phyloP scores from a whole-genome alignment of 192 early-diverging fungal species.

The Endogone sp. region DNA sequence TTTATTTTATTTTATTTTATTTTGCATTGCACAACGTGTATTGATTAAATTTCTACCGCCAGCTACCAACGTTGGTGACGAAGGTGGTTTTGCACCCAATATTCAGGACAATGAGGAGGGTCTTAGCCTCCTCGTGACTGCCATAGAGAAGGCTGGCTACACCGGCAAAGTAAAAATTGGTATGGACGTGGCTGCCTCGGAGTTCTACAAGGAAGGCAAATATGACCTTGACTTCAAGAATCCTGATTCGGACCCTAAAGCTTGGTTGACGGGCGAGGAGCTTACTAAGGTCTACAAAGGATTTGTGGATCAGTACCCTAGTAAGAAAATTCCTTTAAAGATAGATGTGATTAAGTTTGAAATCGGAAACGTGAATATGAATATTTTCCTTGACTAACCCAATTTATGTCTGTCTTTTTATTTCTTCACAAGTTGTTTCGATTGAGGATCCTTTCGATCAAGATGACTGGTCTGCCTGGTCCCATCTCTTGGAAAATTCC shows the following conservation, averaged over 20 bases:
- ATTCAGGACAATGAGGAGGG: slow-evolving; percentile 97
- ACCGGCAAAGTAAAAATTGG: slow-evolving; percentile 95
- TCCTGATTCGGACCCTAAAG: slow-evolving; percentile 70
- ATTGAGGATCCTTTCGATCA: slow-evolving; percentile 99
- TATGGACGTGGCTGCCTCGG: slow-evolving; percentile 97
- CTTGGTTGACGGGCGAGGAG: slow-evolving; percentile 70
- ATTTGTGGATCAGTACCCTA: slow-evolving; percentile 81
- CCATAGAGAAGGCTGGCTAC: slow-evolving; percentile 94
- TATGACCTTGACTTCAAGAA: slow-evolving; percentile 99
- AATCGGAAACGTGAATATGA: too few species aligned
- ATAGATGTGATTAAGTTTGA: too few species aligned
- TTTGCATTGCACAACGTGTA: too few species aligned
- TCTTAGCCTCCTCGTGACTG: slow-evolving; percentile 83
- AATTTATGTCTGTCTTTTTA: too few species aligned
- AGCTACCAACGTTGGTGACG: slow-evolving; percentile 97
- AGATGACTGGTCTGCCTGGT: slow-evolving; percentile 95
- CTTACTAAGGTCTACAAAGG: slow-evolving; percentile 83
- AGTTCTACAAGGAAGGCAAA: slow-evolving; percentile 96
- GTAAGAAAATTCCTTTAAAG: slow-evolving; percentile 21
- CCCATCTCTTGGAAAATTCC: slow-evolving; percentile 58
- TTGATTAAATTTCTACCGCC: too few species aligned
- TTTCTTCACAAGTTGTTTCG: slow-evolving; percentile 58
- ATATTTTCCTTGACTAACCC: too few species aligned
- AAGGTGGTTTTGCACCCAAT: slow-evolving; percentile 99
- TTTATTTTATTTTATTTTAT: background rate